Conservation (phyloP, 306 rosid genomes). For the barrel medic (Medicago truncatula) region DNA sequence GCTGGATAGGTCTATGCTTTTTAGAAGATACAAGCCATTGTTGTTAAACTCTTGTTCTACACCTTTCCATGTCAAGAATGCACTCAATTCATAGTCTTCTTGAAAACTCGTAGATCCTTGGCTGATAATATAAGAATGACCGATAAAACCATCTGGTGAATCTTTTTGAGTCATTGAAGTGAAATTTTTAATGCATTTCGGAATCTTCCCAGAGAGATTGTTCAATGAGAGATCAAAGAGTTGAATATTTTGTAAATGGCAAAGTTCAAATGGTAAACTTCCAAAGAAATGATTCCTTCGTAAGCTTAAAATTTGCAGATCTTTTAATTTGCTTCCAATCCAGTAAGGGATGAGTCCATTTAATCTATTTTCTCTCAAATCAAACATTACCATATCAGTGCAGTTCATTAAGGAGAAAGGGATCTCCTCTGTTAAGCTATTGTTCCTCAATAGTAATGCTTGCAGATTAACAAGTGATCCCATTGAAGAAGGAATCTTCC, state of each 20-base stretch:
- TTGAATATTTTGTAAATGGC: constrained; percentile 18
- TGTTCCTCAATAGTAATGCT: constrained; percentile 28
- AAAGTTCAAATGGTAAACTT: constrained; percentile 20
- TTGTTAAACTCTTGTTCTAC: not conserved
- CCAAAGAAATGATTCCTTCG: constrained; percentile 17
- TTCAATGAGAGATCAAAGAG: constrained; percentile 41
- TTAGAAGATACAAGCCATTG: not conserved
- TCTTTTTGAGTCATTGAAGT: constrained; percentile 20
- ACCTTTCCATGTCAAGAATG: constrained; percentile 46
- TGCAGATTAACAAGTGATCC: constrained; percentile 10
- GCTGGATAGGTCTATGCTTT: not conserved
- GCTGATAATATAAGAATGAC: accelerated
- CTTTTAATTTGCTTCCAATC: constrained; percentile 25
- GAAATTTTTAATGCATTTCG: constrained; percentile 36
- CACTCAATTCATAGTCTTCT: not conserved
- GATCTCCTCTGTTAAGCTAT: not conserved
- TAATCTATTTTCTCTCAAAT: constrained; percentile 31
- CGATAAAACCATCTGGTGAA: not conserved
- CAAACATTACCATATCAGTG: not conserved
- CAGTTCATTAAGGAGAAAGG: not conserved
- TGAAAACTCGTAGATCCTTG: accelerated
- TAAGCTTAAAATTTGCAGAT: constrained; percentile 26
- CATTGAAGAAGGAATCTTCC: constrained; percentile 22
- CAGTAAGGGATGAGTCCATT: constrained; percentile 35
- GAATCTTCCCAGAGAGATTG: constrained; percentile 9